Base-by-base conservation (phyloP, 2,329 filamentous ascomycete species). In the Lasiodiplodia gonubiensis region DNA sequence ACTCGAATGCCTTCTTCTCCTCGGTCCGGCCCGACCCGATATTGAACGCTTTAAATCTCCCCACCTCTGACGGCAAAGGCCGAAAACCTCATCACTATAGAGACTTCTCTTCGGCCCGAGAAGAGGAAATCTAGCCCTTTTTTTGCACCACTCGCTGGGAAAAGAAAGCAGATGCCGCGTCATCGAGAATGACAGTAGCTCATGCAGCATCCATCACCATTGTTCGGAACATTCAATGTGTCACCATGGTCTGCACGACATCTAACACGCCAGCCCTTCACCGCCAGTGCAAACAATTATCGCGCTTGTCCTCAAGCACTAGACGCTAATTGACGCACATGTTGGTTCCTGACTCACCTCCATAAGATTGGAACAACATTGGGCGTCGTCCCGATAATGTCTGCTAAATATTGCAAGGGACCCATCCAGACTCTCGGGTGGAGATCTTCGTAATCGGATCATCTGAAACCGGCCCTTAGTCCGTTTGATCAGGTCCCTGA, bases 11-110 rank as follows among this genome's bases (percentile, higher is more conserved):
- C 25, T 27, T 23, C 55, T 51, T 30, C 18, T 21, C 51, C 59
- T 51, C 59, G 42, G 42, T 63, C 42, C 59, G 42, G 46, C 42
- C 59, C 59, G 59, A 51, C 33, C 59, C 42, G 59, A 51, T 51
- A 14, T 46, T 18, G 35, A 25, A 48, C 23, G 18, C 39, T 49
- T 25, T 18, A 48, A 42, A 35, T 14, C 25, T 48, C 39, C 12
- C 23, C 10, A 3, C 21, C 42, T 25, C 51, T 21, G 18, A 35
- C 46, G 59, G 27, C 8, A 42, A 10, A 46, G 30, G n/a, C 53
- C 33, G 30, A 23, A 2, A 42, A 42, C 37, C 37, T 18, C 14
- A n/a, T 18, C 37, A 16, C n/a, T n/a, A n/a, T 33, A 33, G 10
- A 10, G 30, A 16, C 39, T 8, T 27, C 18, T 21, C n/a, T 27